Evolutionary conservation across 2,329 filamentous ascomycete species (phyloP).

Genomic region (Phialophora verrucosa): DNA sequence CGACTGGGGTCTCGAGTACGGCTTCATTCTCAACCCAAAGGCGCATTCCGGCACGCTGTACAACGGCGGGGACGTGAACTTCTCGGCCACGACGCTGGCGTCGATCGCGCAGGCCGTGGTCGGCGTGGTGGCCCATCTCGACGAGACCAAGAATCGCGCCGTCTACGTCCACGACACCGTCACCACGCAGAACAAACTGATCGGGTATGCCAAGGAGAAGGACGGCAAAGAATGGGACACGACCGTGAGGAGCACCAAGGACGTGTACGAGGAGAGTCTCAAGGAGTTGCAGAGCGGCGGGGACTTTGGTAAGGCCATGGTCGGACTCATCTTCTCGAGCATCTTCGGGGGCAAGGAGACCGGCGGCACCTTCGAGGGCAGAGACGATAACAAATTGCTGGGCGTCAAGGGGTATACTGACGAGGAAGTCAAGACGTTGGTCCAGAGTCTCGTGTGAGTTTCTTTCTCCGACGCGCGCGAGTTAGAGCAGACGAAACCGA

Average conservation of each 20-base stretch:
- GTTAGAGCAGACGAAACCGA: no score
- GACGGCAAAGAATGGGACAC: constrained; percentile 37
- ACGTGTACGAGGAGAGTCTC: constrained; percentile 40
- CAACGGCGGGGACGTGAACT: constrained; percentile 58
- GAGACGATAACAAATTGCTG: constrained; percentile 49
- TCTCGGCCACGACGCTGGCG: constrained; percentile 57
- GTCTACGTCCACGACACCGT: constrained; percentile 55
- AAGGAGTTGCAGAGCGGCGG: constrained; percentile 41
- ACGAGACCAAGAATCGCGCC: constrained; percentile 59
- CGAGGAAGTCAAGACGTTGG: constrained; percentile 44
- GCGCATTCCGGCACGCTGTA: constrained; percentile 52
- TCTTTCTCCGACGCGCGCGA: neutral
- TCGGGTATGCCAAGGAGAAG: constrained; percentile 45
- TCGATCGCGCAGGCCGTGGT: constrained; percentile 57
- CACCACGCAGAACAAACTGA: constrained; percentile 53
- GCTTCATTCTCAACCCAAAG: constrained; percentile 56
- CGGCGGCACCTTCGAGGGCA: constrained; percentile 40
- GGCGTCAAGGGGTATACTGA: constrained; percentile 46
- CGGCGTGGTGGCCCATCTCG: constrained; percentile 55
- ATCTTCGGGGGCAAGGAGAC: constrained; percentile 45
- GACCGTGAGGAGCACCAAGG: constrained; percentile 23
- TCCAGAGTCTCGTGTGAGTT: constrained; percentile 31
- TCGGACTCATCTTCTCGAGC: constrained; percentile 42
- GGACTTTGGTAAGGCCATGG: constrained; percentile 35
- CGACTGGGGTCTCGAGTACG: constrained; percentile 41